These are phyloP conservation scores for Noccaea caerulescens DNA, from an alignment of 345 rosid genomes.

Conservation along the genomic window DNA sequence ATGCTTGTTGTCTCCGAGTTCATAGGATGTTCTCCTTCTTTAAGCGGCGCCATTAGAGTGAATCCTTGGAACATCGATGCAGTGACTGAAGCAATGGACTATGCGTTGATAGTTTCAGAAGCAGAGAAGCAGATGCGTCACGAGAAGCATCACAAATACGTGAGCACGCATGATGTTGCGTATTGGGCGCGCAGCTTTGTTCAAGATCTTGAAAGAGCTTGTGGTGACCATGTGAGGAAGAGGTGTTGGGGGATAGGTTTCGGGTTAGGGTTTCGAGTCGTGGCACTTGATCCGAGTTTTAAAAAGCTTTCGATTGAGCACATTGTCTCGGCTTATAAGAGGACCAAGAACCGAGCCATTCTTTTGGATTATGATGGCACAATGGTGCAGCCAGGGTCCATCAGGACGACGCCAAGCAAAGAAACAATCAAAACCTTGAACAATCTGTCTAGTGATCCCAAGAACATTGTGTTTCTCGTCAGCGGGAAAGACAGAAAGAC, in stretches of 20 bases:
- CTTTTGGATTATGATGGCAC: constrained; percentile 93
- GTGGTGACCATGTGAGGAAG: constrained; percentile 77
- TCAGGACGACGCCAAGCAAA: constrained; percentile 54
- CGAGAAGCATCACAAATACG: constrained; percentile 88
- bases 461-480: constrained; percentile 80
- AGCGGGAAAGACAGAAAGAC: constrained; percentile 81
- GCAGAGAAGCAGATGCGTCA: constrained; percentile 88
- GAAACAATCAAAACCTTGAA: constrained; percentile 69
- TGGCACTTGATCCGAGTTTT: constrained; percentile 90
- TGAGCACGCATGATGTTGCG: constrained; percentile 91
- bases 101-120: constrained; percentile 66
- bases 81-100: constrained; percentile 89
- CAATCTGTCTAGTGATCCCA: constrained; percentile 70
- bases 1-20: constrained; percentile 96
- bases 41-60: constrained; percentile 90
- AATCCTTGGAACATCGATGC: constrained; percentile 94
- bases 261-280: constrained; percentile 86
- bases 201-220: constrained; percentile 93
- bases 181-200: constrained; percentile 95
- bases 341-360: constrained; percentile 80
- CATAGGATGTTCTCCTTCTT: constrained; percentile 89
- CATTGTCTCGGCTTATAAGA: constrained; percentile 84
- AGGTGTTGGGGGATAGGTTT: constrained; percentile 97
- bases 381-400: constrained; percentile 63
- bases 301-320: constrained; percentile 84